A percentile compares a stretch with the other conserved stretches of the same genome.
These are phyloP conservation scores for Lasiosphaeris hirsuta DNA, from an alignment of 495 filamentous ascomycete species.

Conservation along the genomic window DNA sequence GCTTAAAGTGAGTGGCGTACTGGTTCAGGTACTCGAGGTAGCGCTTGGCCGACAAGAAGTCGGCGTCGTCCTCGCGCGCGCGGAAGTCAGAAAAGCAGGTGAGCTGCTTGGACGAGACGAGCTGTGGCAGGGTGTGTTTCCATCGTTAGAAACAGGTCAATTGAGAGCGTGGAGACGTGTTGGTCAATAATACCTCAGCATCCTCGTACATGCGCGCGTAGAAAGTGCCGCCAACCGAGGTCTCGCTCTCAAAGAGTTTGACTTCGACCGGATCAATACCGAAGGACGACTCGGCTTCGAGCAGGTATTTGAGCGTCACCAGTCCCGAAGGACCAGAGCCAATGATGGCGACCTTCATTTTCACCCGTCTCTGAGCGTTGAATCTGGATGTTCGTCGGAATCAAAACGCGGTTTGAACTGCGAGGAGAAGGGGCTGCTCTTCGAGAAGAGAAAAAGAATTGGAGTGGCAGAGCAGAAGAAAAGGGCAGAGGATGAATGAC, in stretches of 20 bases:
- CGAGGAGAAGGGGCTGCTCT: no score
- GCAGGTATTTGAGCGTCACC: slow-evolving; percentile 44
- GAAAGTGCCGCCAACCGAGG: slow-evolving; percentile 32
- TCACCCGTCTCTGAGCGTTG: background rate
- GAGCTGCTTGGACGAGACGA: slow-evolving; percentile 41
- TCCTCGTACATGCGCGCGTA: slow-evolving; percentile 34
- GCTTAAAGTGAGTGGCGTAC: slow-evolving; percentile 38
- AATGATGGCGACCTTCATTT: slow-evolving; percentile 39
- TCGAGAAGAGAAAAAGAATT: no score
- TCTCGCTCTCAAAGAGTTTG: slow-evolving; percentile 22
- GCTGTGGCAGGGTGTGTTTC: slow-evolving; percentile 15
- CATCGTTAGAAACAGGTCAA: background rate
- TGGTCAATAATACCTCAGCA: slow-evolving; percentile 24
- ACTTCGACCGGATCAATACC: slow-evolving; percentile 34
- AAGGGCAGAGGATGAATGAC: no score
- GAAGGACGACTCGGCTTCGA: slow-evolving; percentile 30
- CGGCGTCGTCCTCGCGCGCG: slow-evolving; percentile 22
- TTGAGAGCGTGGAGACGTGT: background rate
- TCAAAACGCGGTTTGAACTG: no score
- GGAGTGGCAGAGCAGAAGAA: no score
- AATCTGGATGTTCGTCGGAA: no score
- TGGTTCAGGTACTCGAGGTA: slow-evolving; percentile 39
- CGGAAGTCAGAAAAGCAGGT: slow-evolving; percentile 43
- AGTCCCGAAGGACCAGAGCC: slow-evolving; percentile 46
- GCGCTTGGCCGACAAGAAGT: slow-evolving; percentile 34